phyloP scores from a whole-genome alignment of 1,284 basidiomycete species.

The Marasmius sp. region DNA sequence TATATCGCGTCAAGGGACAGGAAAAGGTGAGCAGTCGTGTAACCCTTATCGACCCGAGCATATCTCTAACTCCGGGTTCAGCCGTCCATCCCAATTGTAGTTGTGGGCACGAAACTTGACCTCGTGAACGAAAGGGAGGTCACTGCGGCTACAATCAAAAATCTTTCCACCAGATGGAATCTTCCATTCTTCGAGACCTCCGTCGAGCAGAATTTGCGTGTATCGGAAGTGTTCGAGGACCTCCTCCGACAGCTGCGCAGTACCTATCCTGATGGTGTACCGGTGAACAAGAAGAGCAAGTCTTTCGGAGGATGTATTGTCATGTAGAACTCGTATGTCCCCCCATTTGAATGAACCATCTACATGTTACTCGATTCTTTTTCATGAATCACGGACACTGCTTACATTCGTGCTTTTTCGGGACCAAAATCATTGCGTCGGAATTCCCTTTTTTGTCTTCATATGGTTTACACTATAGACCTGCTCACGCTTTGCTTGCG shows the following conservation, averaged over 20 bases:
- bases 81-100: conserved; percentile 72
- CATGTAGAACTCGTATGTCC: conserved; percentile 69
- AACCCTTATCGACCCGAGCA: not conserved
- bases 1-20: conserved; percentile 75
- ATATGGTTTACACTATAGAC: not conserved
- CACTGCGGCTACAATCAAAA: conserved; percentile 60
- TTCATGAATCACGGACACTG: not conserved
- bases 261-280: conserved; percentile 52
- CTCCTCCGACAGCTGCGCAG: conserved; percentile 73
- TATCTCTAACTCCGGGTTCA: conserved; percentile 24
- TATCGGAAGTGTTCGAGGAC: conserved; percentile 78
- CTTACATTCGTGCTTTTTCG: not conserved
- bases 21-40: conserved; percentile 47
- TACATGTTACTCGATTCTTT: conserved; percentile 20
- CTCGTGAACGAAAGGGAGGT: conserved; percentile 83
- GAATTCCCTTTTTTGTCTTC: not conserved
- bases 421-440: not conserved
- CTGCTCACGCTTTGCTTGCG: too few species aligned
- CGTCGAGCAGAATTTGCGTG: conserved; percentile 80
- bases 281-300: conserved; percentile 32
- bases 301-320: conserved; percentile 43
- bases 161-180: conserved; percentile 66
- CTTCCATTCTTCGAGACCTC: conserved; percentile 85
- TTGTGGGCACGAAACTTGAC: conserved; percentile 89
- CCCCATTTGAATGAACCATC: too few species aligned